Conservation (phyloP, 352 stramenopile species). For the Thraustotheca clavata region DNA sequence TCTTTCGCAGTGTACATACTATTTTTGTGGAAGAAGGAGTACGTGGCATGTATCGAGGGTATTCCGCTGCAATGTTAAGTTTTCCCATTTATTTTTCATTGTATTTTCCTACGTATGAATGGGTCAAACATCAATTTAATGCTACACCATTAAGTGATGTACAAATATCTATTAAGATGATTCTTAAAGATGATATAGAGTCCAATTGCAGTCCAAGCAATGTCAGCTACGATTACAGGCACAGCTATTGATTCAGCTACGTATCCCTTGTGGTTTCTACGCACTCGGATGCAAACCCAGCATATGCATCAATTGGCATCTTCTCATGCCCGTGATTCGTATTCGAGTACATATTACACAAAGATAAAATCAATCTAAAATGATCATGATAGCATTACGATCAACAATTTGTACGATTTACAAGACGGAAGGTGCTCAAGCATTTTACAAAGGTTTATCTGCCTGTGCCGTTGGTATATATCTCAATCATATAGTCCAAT, state of each 20-base stretch:
- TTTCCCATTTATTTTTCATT: slow-evolving; percentile 18
- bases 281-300: slow-evolving; percentile 19
- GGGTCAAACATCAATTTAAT: slow-evolving; percentile 9
- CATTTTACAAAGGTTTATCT: slow-evolving; percentile 15
- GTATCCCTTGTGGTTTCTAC: slow-evolving; percentile 19
- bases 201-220: background rate
- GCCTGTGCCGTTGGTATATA: slow-evolving; percentile 11
- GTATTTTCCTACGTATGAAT: slow-evolving; percentile 19
- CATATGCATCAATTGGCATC: slow-evolving; percentile 10
- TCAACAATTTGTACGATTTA: slow-evolving; percentile 2
- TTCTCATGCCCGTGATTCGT: background rate
- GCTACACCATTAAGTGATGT: background rate
- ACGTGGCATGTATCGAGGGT: slow-evolving; percentile 17
- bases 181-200: background rate
- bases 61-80: slow-evolving; percentile 15
- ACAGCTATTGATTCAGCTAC: slow-evolving; percentile 7
- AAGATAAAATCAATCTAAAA: background rate
- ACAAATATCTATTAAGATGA: background rate
- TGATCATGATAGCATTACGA: background rate
- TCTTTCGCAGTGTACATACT: slow-evolving; percentile 14
- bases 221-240: slow-evolving; percentile 7
- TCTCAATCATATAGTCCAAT: background rate
- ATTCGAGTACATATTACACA: slow-evolving; percentile 11
- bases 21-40: slow-evolving; percentile 19
- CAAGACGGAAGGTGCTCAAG: background rate